phyloP scores from a whole-genome alignment of 148 eudicot genomes.

The Heliamphora exappendiculata region DNA sequence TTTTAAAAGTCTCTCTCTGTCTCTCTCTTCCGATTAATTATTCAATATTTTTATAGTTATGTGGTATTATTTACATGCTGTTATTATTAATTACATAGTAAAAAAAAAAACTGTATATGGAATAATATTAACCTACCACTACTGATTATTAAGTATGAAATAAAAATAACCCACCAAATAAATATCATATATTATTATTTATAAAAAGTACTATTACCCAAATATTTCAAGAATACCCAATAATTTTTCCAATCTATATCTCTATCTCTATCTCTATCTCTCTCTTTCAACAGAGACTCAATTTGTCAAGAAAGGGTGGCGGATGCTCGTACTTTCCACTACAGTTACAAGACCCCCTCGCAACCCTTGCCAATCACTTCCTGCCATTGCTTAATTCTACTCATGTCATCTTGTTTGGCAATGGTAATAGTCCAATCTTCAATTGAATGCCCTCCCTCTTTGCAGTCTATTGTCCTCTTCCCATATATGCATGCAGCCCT shows the following conservation, averaged over 20 bases:
- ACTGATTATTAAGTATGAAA: too few relatives aligned
- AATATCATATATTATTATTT: too few relatives aligned
- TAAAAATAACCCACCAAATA: too few relatives aligned
- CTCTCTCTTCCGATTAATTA: too few relatives aligned
- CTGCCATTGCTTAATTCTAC: neutral
- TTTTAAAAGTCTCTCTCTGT: neutral
- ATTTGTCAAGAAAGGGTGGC: neutral
- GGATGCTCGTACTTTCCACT: conserved; percentile 21
- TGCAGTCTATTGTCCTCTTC: neutral
- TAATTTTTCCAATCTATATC: too few relatives aligned
- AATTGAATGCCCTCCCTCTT: conserved; percentile 1
- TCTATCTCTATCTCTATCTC: neutral
- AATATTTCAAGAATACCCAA: too few relatives aligned
- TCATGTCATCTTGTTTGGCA: conserved; percentile 1
- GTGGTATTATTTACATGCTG: too few relatives aligned
- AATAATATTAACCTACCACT: too few relatives aligned
- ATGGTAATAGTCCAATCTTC: conserved; percentile 15
- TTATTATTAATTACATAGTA: too few relatives aligned
- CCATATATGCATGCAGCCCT: conserved; percentile 18
- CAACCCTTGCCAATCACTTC: conserved; percentile 22
- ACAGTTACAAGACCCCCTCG: conserved; percentile 14
- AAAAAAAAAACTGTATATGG: too few relatives aligned
- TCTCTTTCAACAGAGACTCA: neutral
- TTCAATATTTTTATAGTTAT: too few relatives aligned
- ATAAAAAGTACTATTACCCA: too few relatives aligned